Base-by-base conservation (phyloP, 2,329 filamentous ascomycete species). In the Colletotrichum scovillei region DNA sequence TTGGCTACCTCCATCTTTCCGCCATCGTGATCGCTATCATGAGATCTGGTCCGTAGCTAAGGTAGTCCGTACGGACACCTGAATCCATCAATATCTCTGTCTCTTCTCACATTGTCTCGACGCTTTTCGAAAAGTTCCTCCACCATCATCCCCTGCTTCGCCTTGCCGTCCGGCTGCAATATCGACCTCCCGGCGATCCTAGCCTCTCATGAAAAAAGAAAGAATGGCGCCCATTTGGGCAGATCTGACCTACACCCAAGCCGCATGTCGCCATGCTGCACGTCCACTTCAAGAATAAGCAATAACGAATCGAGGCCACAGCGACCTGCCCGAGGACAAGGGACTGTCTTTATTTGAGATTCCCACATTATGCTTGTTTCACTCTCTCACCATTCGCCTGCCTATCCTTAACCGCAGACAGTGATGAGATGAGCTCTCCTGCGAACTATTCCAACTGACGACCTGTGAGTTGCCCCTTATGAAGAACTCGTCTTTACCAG, bases 161-260 rank as follows among this genome's bases (percentile, higher is more conserved):
- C 60, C 60, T 70, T 73, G 70, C 66, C 70, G 67, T 70, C 70
- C 70, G 70, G 70, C 70, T 73, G 66, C 70, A 73, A 69, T 67
- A 69, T 55, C n/a, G 28, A 64, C 65, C 60, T 73, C 66, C 70
- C 70, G 70, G 70, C 60, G 60, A 73, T 73, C 32, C 59, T 70
- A 59, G 66, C 32, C 46, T 38, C 42, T 16, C 16, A 26, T 32
- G 19, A 73, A 72, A 72, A 32, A 73, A 73, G 70, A 42, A 73
- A 73, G 11, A 53, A 60, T 65, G 59, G 22, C 24, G 12, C 70
- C 70, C 58, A 38, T 73, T 70, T 55, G 67, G 59, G 55, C 66
- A 70, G 66, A 73, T 73, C 66, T 70, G 46, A 59, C 11, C 46
- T 65, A 59, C 62, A 32, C 28, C 49, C 53, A 60, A 46, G 55